Evolutionary conservation across 2,329 filamentous ascomycete species (phyloP).

Genomic region (Orbilia blumenaviensis): DNA sequence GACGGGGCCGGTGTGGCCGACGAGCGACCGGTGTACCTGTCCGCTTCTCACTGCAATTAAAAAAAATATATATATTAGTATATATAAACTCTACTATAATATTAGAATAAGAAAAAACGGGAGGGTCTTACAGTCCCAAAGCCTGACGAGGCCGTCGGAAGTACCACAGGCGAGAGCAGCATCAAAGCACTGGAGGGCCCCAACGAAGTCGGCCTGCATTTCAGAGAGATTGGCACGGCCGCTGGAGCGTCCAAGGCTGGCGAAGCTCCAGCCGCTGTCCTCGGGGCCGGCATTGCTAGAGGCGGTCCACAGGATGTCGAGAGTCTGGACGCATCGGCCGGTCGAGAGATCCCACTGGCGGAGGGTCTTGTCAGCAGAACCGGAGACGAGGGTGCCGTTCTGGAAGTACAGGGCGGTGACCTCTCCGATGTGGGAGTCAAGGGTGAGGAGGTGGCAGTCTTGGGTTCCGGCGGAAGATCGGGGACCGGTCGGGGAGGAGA

Average conservation of each 20-base stretch:
- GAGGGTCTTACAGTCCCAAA: conserved; percentile 76
- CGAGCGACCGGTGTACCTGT: conserved; percentile 93
- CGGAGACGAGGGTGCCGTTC: conserved; percentile 88
- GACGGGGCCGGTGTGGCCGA: conserved; percentile 93
- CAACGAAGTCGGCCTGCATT: conserved; percentile 85
- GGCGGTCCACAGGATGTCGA: conserved; percentile 97
- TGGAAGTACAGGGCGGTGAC: conserved; percentile 92
- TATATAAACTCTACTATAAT: not conserved
- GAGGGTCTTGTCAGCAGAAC: conserved; percentile 95
- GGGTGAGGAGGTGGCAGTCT: conserved; percentile 86
- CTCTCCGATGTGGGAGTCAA: conserved; percentile 91
- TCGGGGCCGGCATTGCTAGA: conserved; percentile 74
- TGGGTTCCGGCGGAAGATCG: conserved; percentile 74
- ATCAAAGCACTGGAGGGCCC: conserved; percentile 93
- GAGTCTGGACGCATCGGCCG: conserved; percentile 94
- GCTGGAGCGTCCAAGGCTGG: conserved; percentile 64
- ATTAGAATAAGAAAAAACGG: not conserved
- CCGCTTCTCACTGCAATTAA: conserved; percentile 75
- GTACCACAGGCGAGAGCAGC: conserved; percentile 94
- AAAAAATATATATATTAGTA: too few relatives aligned
- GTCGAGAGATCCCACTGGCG: conserved; percentile 97
- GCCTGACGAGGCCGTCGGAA: conserved; percentile 92
- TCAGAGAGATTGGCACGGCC: conserved; percentile 69
- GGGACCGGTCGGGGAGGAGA: conserved; percentile 41
- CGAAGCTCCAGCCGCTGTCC: conserved; percentile 70